Percentiles rank a stretch among this genome's conserved stretches.
Conservation (phyloP, 805 yeast genomes). For the Nakazawaea pomicola region DNA sequence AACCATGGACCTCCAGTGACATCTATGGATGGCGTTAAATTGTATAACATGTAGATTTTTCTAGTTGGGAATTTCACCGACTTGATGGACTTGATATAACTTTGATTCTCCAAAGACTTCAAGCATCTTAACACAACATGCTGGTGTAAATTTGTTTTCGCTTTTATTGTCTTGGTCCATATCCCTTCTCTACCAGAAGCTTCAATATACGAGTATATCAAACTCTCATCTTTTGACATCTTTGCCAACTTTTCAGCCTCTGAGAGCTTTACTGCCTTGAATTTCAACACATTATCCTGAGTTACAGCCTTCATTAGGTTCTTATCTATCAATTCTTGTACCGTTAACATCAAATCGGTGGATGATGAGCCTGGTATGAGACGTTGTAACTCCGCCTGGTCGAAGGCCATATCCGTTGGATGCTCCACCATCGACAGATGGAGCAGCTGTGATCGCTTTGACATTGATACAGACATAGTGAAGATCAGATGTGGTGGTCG, state of each 20-base stretch:
- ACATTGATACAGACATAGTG: no score
- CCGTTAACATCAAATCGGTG: slow-evolving; percentile 33
- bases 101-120: slow-evolving; percentile 72
- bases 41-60: slow-evolving; percentile 92
- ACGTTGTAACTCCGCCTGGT: slow-evolving; percentile 64
- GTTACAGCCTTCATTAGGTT: slow-evolving; percentile 65
- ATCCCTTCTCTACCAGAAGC: slow-evolving; percentile 94
- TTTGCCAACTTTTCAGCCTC: slow-evolving; percentile 76
- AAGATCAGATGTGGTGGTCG: no score
- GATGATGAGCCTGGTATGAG: slow-evolving; percentile 38
- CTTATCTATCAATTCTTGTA: slow-evolving; percentile 41
- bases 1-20: slow-evolving; percentile 99
- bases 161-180: slow-evolving; percentile 90
- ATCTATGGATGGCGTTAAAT: slow-evolving; percentile 89
- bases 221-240: slow-evolving; percentile 84
- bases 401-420: slow-evolving; percentile 44
- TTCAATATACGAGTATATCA: slow-evolving; percentile 87
- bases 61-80: slow-evolving; percentile 89
- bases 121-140: slow-evolving; percentile 83
- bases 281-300: slow-evolving; percentile 60
- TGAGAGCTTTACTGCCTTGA: slow-evolving; percentile 64
- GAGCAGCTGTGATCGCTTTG: slow-evolving; percentile 48
- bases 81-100: slow-evolving; percentile 84
- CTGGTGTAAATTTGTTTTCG: slow-evolving; percentile 84
- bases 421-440: slow-evolving; percentile 60